These are phyloP conservation scores for Mucor indicus DNA, from an alignment of 371 early-diverging fungal genomes.

Conservation along the genomic window DNA sequence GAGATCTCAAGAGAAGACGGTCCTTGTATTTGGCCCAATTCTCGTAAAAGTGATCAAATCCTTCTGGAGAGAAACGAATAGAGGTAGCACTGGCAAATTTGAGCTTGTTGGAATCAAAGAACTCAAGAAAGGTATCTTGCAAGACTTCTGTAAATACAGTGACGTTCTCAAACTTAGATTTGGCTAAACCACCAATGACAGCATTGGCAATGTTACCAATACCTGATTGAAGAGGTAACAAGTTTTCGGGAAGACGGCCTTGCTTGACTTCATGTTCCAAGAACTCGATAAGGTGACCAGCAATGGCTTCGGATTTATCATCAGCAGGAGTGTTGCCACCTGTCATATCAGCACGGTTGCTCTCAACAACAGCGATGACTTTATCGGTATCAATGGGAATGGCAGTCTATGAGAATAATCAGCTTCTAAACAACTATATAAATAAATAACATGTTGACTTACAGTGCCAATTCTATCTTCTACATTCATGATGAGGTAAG, in stretches of 20 bases:
- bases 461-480: constrained; percentile 53
- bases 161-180: constrained; percentile 45
- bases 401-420: constrained; percentile 39
- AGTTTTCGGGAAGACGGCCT: constrained; percentile 45
- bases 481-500: constrained; percentile 45
- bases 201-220: constrained; percentile 60
- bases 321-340: constrained; percentile 46
- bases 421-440: no score
- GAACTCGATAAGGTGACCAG: constrained; percentile 49
- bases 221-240: constrained; percentile 52
- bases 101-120: constrained; percentile 51
- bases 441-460: constrained; percentile 19
- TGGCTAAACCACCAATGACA: constrained; percentile 52
- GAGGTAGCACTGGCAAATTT: constrained; percentile 56
- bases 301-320: constrained; percentile 42
- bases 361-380: constrained; percentile 48
- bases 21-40: constrained; percentile 52
- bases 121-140: constrained; percentile 54
- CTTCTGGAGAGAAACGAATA: constrained; percentile 53
- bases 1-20: constrained; percentile 47
- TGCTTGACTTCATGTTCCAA: constrained; percentile 50
- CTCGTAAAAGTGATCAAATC: constrained; percentile 49
- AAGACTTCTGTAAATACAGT: constrained; percentile 52
- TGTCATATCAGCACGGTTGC: constrained; percentile 44
- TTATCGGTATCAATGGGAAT: constrained; percentile 52